Conservation (phyloP, 2,329 filamentous ascomycete species). For the Onygena corvina region DNA sequence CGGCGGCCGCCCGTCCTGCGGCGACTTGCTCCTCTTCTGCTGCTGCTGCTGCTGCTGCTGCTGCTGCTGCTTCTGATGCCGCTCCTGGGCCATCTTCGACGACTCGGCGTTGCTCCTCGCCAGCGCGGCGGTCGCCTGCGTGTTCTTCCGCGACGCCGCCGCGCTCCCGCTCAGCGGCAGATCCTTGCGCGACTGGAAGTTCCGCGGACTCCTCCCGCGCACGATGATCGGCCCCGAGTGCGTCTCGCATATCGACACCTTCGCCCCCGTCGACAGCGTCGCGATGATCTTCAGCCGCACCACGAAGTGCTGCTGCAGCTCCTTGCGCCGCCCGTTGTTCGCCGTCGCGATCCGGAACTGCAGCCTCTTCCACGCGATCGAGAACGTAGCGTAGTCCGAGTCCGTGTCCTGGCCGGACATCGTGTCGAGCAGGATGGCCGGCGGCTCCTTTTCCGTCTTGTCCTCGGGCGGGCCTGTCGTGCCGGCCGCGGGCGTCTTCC, state of each 20-base stretch:
- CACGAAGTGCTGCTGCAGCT: conserved; percentile 92
- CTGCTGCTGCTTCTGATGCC: conserved; percentile 7
- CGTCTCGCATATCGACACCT: conserved; percentile 69
- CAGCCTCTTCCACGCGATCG: conserved; percentile 84
- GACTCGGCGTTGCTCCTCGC: conserved; percentile 23
- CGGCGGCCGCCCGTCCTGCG: conserved; percentile 10
- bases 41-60: not conserved
- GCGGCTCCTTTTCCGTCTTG: conserved; percentile 72
- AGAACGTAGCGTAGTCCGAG: conserved; percentile 77
- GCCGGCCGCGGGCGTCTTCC: conserved; percentile 86
- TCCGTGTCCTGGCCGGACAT: conserved; percentile 57
- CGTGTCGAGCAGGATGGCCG: conserved; percentile 61
- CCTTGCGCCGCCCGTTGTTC: conserved; percentile 88
- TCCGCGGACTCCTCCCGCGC: conserved; percentile 79
- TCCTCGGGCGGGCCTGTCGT: conserved; percentile 49
- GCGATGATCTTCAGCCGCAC: conserved; percentile 76
- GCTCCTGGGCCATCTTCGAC: too few relatives aligned
- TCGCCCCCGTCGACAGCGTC: conserved; percentile 70
- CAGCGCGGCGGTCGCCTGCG: conserved; percentile 26
- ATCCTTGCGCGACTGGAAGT: conserved; percentile 90
- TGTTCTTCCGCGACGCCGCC: conserved; percentile 63
- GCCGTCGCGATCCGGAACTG: conserved; percentile 93
- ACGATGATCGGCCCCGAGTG: conserved; percentile 87
- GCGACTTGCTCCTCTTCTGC: conserved; percentile 15
- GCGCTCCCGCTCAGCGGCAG: conserved; percentile 73